Evolutionary conservation across 495 filamentous ascomycete species (phyloP).

Genomic region (Haplographium delicatum): DNA sequence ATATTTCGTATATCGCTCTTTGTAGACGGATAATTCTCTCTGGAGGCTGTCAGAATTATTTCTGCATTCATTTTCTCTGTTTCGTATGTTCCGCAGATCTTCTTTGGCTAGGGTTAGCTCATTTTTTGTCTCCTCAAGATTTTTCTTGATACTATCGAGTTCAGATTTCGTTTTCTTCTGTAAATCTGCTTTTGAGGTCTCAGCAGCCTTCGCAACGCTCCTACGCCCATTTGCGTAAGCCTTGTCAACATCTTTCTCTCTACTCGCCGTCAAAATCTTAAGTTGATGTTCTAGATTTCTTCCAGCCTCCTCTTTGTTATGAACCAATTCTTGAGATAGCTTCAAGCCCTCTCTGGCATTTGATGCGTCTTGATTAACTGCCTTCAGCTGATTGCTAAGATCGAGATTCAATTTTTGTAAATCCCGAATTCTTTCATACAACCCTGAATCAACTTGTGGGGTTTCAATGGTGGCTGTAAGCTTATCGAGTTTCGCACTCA

Average conservation of each 20-base stretch:
- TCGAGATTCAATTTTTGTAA: conserved; percentile 11
- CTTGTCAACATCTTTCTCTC: conserved; percentile 5
- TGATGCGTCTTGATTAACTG: conserved; percentile 17
- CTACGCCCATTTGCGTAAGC: conserved; percentile 13
- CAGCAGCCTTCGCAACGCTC: conserved; percentile 13
- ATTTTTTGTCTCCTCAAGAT: conserved; percentile 11
- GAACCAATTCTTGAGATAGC: conserved; percentile 18
- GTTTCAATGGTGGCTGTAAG: conserved; percentile 7
- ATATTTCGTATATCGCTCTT: conserved; percentile 25
- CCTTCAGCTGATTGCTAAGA: conserved; percentile 16
- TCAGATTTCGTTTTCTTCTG: conserved; percentile 21
- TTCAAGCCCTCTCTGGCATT: conserved; percentile 21
- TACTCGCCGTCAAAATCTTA: not conserved
- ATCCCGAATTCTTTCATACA: conserved; percentile 12
- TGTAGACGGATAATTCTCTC: conserved; percentile 13
- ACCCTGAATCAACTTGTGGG: conserved; percentile 9
- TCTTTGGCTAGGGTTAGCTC: not conserved
- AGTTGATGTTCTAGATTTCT: conserved; percentile 23
- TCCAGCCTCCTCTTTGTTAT: conserved; percentile 16
- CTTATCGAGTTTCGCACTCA: conserved; percentile 16
- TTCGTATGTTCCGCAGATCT: conserved; percentile 16
- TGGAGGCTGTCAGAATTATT: conserved; percentile 14
- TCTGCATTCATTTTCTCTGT: conserved; percentile 7
- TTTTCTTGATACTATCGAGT: conserved; percentile 19
- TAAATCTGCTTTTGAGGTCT: conserved; percentile 12